Evolutionary conservation across 2,329 filamentous ascomycete species (phyloP).

Genomic region (Thielaviopsis punctulata): DNA sequence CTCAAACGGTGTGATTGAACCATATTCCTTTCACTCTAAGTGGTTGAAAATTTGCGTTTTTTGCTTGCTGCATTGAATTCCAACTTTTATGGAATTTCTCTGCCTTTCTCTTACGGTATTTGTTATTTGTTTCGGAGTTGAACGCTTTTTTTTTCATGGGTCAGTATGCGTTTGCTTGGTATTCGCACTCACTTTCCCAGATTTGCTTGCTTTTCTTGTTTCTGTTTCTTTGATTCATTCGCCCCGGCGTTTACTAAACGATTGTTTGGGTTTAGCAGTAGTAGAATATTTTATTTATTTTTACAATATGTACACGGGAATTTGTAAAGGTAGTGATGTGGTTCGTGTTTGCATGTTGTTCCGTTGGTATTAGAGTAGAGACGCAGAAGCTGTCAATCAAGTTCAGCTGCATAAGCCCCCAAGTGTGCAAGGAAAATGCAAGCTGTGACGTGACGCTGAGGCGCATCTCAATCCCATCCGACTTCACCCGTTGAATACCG

Average conservation of each 20-base stretch:
- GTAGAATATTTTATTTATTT: not conserved
- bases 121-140: slow-evolving; percentile 6
- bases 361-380: too few species aligned
- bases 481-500: not conserved
- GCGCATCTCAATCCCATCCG: not conserved
- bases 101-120: slow-evolving; percentile 1
- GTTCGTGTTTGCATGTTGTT: too few species aligned
- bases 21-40: not conserved
- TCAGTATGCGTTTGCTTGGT: not conserved
- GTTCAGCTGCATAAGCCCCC: not conserved
- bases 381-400: not conserved
- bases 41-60: not conserved
- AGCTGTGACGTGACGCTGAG: not conserved
- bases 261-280: not conserved
- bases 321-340: not conserved
- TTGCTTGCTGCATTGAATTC: not conserved
- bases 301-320: not conserved
- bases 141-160: not conserved
- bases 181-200: not conserved
- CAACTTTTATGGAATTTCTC: not conserved
- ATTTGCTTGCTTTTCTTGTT: not conserved
- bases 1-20: not conserved
- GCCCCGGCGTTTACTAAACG: not conserved
- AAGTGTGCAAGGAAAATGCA: too few species aligned
- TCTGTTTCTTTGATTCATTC: not conserved